Evolutionary conservation across 2,329 filamentous ascomycete genomes (phyloP), one percentile per base, ranked within the genome.

Genomic region (Calycina marina): DNA sequence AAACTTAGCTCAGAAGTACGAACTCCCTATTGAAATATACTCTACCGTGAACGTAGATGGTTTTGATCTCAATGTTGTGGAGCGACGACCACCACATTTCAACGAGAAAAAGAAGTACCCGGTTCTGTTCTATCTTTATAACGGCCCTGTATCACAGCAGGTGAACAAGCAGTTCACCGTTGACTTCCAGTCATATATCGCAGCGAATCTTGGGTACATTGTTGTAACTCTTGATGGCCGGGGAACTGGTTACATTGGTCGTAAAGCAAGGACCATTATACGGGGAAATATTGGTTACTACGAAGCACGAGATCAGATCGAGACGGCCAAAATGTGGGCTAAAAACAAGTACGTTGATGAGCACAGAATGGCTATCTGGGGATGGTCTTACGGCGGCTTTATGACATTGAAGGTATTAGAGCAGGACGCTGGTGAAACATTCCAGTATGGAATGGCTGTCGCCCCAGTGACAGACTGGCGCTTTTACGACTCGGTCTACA

Each of bases 381-480:
- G 90, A 29, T 98, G 90, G 90, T 93, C 83, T 41, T 98, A 90
- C 51, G 90, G 90, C 36, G 90, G 90, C 8, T 98, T 93, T 63
- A 81, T 82, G 63, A 83, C 90, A 4, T 68, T 98, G 48, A 98
- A 98, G 62, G 90, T 84, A 1, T 73, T 98, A 9, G 90, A 98
- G 62, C 69, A 73, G 40, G 90, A 98, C 52, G 88, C 73, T 6
- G 90, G 92, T 4, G 55, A 72, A 50, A 96, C 86, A 0, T 98
- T 94, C 61, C 77, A 77, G 42, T 98, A 98, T 54, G 92, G 90
- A 45, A 93, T 98, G 81, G 85, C 92, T 5, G 92, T 98, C 31
- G 90, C 90, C 2, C 90, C 90, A 12, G 90, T 98, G n/a, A 96
- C 88, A 0, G 86, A 98, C 56, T 98, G 90, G 90, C 70, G 80